phyloP scores from a whole-genome alignment of 441 rosid species.

The Euphorbia schlechtendalii region DNA sequence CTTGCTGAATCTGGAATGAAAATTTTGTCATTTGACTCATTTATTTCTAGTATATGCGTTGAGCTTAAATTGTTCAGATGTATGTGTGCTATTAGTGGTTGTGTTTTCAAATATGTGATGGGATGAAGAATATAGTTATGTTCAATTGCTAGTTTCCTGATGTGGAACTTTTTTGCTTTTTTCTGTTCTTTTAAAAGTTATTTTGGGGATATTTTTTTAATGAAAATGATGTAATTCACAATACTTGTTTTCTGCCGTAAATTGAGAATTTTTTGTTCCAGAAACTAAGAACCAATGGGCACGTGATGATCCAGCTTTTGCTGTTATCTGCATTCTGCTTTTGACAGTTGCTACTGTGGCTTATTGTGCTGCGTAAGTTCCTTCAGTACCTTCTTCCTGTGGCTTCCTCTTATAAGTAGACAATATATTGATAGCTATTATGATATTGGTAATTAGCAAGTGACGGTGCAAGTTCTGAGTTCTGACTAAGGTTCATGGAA shows the following conservation, averaged over 20 bases:
- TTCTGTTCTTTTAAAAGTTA: conserved; percentile 4
- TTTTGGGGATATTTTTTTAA: not conserved
- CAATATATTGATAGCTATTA: not conserved
- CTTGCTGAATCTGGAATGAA: not conserved
- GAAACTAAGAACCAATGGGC: conserved; percentile 99
- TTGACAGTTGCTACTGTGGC: conserved; percentile 75
- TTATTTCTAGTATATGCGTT: not conserved
- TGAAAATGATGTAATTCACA: conserved; percentile 3
- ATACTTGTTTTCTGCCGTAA: not conserved
- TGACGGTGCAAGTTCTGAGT: conserved; percentile 4
- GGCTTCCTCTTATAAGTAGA: not conserved
- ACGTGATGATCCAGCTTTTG: conserved; percentile 97
- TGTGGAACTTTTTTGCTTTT: not conserved
- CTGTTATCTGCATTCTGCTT: conserved; percentile 90
- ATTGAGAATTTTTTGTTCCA: conserved; percentile 22
- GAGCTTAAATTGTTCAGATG: not conserved
- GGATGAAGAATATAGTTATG: not conserved
- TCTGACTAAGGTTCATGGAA: not conserved
- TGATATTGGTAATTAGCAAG: not conserved
- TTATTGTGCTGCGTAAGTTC: conserved; percentile 91
- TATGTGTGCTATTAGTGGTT: not conserved
- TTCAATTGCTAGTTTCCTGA: not conserved
- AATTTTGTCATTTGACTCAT: no score
- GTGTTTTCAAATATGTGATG: not conserved
- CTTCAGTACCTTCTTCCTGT: conserved; percentile 5